Percentiles rank a stretch among this genome's conserved stretches.
phyloP scores from a whole-genome alignment of 169 alveolate species.

The Cryptosporidium tyzzeri region DNA sequence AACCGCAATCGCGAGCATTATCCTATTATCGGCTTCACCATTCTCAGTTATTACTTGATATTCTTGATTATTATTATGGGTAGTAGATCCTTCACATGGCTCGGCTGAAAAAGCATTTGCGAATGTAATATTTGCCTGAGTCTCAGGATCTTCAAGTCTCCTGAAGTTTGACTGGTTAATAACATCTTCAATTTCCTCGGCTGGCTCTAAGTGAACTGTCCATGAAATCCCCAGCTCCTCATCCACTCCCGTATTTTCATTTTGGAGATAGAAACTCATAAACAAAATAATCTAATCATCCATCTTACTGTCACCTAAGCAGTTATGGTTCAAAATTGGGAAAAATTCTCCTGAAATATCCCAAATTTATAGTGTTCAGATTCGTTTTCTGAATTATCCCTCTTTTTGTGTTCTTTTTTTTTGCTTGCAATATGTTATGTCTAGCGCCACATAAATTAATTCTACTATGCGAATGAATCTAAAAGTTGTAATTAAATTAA shows the following conservation, averaged over 20 bases:
- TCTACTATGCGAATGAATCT: neutral
- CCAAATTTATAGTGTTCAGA: constrained; percentile 19
- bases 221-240: constrained; percentile 67
- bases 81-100: neutral
- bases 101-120: constrained; percentile 13
- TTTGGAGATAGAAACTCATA: constrained; percentile 72
- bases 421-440: constrained; percentile 60
- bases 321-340: constrained; percentile 8
- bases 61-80: neutral
- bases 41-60: constrained; percentile 32
- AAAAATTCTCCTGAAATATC: neutral
- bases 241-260: constrained; percentile 55
- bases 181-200: constrained; percentile 11
- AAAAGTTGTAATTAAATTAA: neutral
- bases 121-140: constrained; percentile 12
- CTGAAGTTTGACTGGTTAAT: constrained; percentile 30
- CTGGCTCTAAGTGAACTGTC: constrained; percentile 53
- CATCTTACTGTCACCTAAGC: constrained; percentile 2
- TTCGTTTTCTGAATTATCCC: constrained; percentile 2
- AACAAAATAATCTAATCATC: constrained; percentile 19
- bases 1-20: constrained; percentile 28
- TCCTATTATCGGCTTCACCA: constrained; percentile 4
- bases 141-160: constrained; percentile 23
- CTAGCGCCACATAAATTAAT: constrained; percentile 66
- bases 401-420: constrained; percentile 41